phyloP scores from a whole-genome alignment of 2,329 filamentous ascomycete genomes.

The Microdochium nivale region DNA sequence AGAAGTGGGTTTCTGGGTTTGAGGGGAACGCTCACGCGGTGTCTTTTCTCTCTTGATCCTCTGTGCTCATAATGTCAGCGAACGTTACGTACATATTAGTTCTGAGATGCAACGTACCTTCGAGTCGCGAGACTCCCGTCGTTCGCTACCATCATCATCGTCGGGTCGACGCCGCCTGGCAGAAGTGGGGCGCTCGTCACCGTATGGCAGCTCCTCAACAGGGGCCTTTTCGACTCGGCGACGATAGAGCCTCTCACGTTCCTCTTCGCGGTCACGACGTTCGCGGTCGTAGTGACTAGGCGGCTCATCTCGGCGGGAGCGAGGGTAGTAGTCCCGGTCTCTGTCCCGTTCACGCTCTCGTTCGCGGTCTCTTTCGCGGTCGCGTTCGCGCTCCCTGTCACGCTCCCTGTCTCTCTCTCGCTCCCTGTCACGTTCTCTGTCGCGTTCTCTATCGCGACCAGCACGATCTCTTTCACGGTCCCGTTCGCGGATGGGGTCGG shows the following conservation, averaged over 20 bases:
- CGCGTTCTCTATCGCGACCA: constrained; percentile 30
- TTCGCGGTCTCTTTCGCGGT: constrained; percentile 27
- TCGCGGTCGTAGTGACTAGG: constrained; percentile 73
- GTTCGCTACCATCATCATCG: constrained; percentile 62
- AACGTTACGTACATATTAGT: neutral
- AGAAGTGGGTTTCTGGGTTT: constrained; percentile 47
- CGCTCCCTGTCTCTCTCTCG: constrained; percentile 14
- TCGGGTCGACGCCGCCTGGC: constrained; percentile 71
- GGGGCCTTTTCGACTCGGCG: constrained; percentile 61
- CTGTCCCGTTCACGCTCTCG: constrained; percentile 28
- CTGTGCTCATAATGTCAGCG: constrained; percentile 28
- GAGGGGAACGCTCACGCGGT: constrained; percentile 53
- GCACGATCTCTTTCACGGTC: constrained; percentile 23
- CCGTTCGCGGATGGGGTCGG: constrained; percentile 33
- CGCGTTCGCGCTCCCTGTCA: constrained; percentile 23
- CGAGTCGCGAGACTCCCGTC: constrained; percentile 55
- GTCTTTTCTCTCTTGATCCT: constrained; percentile 49
- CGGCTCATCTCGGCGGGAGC: constrained; percentile 52
- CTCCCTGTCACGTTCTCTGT: constrained; percentile 24
- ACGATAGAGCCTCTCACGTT: constrained; percentile 80
- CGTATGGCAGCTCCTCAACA: constrained; percentile 86
- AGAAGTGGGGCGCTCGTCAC: constrained; percentile 58
- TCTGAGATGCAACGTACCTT: constrained; percentile 41
- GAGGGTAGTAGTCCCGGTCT: constrained; percentile 40
- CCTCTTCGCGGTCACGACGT: constrained; percentile 78